Evolutionary conservation across 2,329 filamentous ascomycete species (phyloP).

Genomic region (Pseudocercospora fijiensis): DNA sequence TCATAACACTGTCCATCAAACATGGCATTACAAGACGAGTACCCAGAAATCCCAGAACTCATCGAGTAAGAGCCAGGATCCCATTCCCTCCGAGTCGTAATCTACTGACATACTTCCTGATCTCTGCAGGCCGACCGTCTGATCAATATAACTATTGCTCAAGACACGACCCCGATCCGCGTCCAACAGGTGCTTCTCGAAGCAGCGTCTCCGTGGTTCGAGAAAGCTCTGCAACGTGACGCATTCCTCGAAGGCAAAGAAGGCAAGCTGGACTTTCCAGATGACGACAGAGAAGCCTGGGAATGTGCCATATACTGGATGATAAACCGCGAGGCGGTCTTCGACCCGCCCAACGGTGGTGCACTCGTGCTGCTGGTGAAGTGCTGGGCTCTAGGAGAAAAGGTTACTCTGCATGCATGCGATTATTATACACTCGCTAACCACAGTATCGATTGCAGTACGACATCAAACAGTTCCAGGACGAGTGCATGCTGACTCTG

Average conservation of each 20-base stretch:
- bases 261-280: constrained; percentile 9
- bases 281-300: constrained; percentile 12
- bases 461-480: not conserved
- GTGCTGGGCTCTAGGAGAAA: not conserved
- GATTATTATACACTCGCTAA: not conserved
- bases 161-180: not conserved
- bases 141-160: not conserved
- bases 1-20: not conserved
- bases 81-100: not conserved
- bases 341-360: not conserved
- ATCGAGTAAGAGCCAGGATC: not conserved
- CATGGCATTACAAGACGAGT: not conserved
- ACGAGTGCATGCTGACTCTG: not conserved
- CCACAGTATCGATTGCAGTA: not conserved
- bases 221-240: not conserved
- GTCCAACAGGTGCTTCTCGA: not conserved
- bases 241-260: not conserved
- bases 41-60: not conserved
- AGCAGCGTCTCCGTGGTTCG: not conserved
- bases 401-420: not conserved
- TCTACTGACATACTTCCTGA: not conserved
- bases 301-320: constrained; percentile 16
- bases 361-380: not conserved
- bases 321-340: not conserved
- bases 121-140: not conserved